Percentiles rank a stretch among this genome's conserved stretches.
Conservation (phyloP, 2,329 filamentous ascomycete species). For the Phoma sp. region DNA sequence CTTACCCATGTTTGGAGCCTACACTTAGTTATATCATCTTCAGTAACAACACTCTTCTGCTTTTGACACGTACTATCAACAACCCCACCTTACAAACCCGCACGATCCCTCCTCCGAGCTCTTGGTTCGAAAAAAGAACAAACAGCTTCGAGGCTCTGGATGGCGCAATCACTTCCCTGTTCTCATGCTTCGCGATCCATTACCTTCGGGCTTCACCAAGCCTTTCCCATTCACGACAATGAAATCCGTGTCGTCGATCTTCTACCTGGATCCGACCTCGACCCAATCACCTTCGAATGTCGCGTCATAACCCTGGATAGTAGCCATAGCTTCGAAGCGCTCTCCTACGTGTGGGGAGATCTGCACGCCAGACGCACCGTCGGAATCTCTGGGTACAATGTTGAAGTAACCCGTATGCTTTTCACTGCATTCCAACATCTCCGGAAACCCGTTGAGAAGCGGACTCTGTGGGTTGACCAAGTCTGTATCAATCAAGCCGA, state of each 20-base stretch:
- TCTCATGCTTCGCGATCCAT: too few relatives aligned
- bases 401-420: slow-evolving; percentile 5
- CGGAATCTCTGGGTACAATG: background rate
- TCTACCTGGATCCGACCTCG: background rate
- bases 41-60: too few relatives aligned
- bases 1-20: too few relatives aligned
- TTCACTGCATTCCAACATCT: too few relatives aligned
- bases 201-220: background rate
- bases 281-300: slow-evolving; percentile 3
- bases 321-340: slow-evolving; percentile 1
- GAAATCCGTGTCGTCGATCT: slow-evolving; percentile 5
- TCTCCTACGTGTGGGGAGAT: slow-evolving; percentile 11
- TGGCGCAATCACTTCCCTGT: too few relatives aligned
- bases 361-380: background rate
- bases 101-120: too few relatives aligned
- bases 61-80: too few relatives aligned
- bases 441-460: slow-evolving; percentile 7
- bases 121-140: too few relatives aligned
- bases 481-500: slow-evolving; percentile 41
- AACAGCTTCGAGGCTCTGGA: too few relatives aligned
- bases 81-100: too few relatives aligned
- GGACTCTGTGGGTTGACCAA: slow-evolving; percentile 35
- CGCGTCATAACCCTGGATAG: background rate
- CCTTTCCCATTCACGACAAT: slow-evolving; percentile 1
- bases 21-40: too few relatives aligned